phyloP scores from a whole-genome alignment of 2,329 filamentous ascomycete genomes.

The Juglanconis oblonga region DNA sequence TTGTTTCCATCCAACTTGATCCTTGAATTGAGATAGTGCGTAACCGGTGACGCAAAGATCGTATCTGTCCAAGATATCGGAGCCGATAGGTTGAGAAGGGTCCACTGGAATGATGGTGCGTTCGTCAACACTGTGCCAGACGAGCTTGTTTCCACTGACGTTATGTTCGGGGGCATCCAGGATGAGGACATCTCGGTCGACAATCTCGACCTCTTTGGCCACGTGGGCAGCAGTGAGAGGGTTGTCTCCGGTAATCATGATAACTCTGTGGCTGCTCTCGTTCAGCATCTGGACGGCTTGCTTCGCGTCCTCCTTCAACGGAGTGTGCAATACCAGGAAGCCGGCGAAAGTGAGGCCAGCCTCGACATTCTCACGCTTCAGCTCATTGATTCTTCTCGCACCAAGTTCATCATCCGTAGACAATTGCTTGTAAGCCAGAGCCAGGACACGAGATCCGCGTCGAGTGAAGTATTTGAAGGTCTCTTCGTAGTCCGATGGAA shows the following conservation, averaged over 20 bases:
- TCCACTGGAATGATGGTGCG: slow-evolving; percentile 83
- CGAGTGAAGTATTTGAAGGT: slow-evolving; percentile 98
- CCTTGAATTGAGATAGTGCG: slow-evolving; percentile 84
- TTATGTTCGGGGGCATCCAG: slow-evolving; percentile 93
- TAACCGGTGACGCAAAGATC: slow-evolving; percentile 97
- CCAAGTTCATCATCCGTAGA: slow-evolving; percentile 78
- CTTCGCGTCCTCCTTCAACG: slow-evolving; percentile 93
- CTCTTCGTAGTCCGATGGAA: slow-evolving; percentile 89
- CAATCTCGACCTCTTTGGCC: slow-evolving; percentile 92
- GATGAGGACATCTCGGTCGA: slow-evolving; percentile 92
- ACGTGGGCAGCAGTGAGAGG: slow-evolving; percentile 95
- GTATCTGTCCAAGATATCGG: slow-evolving; percentile 76
- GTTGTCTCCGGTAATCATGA: slow-evolving; percentile 99
- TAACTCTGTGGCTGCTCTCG: slow-evolving; percentile 95
- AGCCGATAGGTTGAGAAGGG: slow-evolving; percentile 74
- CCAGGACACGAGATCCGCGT: slow-evolving; percentile 90
- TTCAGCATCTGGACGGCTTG: slow-evolving; percentile 95
- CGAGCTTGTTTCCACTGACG: slow-evolving; percentile 71
- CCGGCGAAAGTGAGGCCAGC: slow-evolving; percentile 82
- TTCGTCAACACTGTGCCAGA: slow-evolving; percentile 96
- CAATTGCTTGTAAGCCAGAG: slow-evolving; percentile 90
- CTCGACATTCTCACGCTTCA: slow-evolving; percentile 92
- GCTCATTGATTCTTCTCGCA: slow-evolving; percentile 81
- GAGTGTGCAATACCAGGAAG: slow-evolving; percentile 92
- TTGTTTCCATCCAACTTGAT: slow-evolving; percentile 69